Evolutionary conservation across 768 basidiomycete genomes (phyloP), one percentile per base, ranked within the genome.

Genomic region (Rickenella mellea): DNA sequence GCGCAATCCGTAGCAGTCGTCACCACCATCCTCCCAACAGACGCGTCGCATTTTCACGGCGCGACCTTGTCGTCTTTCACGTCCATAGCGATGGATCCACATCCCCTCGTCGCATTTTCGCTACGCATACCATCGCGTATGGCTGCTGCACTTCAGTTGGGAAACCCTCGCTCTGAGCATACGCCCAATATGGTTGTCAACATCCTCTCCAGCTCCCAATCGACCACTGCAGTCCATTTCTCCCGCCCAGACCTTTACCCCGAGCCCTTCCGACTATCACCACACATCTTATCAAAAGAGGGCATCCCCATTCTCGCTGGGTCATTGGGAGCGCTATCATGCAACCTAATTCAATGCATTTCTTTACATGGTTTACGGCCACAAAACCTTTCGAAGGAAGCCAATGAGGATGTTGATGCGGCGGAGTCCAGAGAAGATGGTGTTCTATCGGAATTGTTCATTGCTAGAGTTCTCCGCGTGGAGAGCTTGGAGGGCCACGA

Each of bases 11-110:
- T 94, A 27, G 84, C 87, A 2, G 79, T 94, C 42, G 75, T 92
- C 48, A 88, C 90, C 2, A 76, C 86, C 1, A 60, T 70, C 51
- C 71, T 83, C 66, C 76, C 70, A 6, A 32, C 17, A 12, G 26
- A 39, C 15, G 41, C 40, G 35, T 28, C 35, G 10, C 50, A 44
- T 8, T 89, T 74, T 53, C 92, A 96, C 59, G 92, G 93, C 50
- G 90, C 91, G 17, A 97, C 93, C 1, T 70, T 98, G 25, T 93
- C 93, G 7, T 94, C 91, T 1, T 91, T 98, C 57, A 79, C 89
- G 17, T 91, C 90, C 22, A 79, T 97, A 54, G 78, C 93, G 2
- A 77, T 98, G 70, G 78, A 90, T 50, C 93, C 93, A 2, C 67
- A 78, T 50, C 90, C 92, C 0, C 74, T 96, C 43, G 74, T 98